These are phyloP conservation scores for Boletus barrowsii DNA, from an alignment of 768 basidiomycete species.

Conservation along the genomic window DNA sequence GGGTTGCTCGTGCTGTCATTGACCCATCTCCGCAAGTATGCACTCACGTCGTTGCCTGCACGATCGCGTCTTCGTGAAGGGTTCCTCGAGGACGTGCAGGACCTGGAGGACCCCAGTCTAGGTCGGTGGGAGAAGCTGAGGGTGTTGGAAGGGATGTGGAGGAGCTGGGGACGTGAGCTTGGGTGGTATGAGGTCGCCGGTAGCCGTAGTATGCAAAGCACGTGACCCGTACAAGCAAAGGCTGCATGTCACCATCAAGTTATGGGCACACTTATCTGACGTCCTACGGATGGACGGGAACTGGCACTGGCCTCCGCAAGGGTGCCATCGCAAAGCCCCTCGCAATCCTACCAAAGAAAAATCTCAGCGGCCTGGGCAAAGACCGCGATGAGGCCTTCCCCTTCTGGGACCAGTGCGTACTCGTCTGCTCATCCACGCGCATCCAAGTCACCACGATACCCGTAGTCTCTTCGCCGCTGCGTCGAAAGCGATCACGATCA, in stretches of 20 bases:
- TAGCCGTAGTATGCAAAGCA: background rate
- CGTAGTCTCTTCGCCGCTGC: conserved; percentile 70
- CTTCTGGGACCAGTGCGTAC: conserved; percentile 94
- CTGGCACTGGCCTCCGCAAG: conserved; percentile 79
- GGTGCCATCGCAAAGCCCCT: conserved; percentile 79
- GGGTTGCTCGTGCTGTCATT: conserved; percentile 74
- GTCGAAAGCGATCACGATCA: conserved; percentile 77
- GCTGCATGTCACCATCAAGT: conserved; percentile 13
- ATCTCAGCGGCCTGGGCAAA: conserved; percentile 82
- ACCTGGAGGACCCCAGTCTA: conserved; percentile 74
- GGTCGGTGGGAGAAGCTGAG: conserved; percentile 68
- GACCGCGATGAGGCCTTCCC: conserved; percentile 94
- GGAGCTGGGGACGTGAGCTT: conserved; percentile 71
- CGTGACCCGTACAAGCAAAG: conserved; percentile 3
- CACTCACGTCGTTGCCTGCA: conserved; percentile 50
- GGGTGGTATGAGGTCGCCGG: conserved; percentile 49
- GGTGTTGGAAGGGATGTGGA: conserved; percentile 86
- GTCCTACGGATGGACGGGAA: conserved; percentile 85
- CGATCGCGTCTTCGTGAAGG: conserved; percentile 65
- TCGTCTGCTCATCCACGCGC: background rate
- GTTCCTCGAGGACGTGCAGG: conserved; percentile 81
- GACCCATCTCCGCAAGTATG: conserved; percentile 63
- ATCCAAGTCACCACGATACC: background rate
- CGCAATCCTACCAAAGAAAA: conserved; percentile 80
- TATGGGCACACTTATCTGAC: conserved; percentile 65